Evolutionary conservation across 768 basidiomycete species (phyloP).

Genomic region (Suillus paluster): DNA sequence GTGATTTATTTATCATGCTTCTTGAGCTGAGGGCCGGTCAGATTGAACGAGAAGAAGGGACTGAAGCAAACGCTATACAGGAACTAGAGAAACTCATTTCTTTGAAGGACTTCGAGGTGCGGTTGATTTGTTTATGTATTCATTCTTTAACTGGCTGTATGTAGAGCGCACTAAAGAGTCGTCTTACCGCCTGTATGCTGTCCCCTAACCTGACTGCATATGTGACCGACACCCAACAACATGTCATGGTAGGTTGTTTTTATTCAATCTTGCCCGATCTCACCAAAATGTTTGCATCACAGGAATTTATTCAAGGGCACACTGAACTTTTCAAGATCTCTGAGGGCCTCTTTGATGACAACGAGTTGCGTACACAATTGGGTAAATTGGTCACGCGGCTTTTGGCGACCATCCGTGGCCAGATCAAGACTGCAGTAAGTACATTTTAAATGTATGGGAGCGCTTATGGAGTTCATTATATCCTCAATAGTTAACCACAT

Average conservation of each 20-base stretch:
- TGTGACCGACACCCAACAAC: conserved; percentile 3
- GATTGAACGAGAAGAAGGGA: neutral
- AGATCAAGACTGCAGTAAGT: too few relatives aligned
- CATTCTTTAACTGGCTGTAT: neutral
- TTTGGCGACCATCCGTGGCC: conserved; percentile 3
- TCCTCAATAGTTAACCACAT: conserved; percentile 2
- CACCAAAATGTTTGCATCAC: too few relatives aligned
- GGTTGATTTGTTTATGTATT: neutral
- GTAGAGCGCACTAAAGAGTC: conserved; percentile 4
- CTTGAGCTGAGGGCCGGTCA: neutral
- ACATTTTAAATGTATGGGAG: too few relatives aligned
- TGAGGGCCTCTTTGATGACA: conserved; percentile 5
- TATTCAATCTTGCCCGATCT: neutral
- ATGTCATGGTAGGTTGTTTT: conserved; percentile 7
- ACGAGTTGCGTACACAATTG: neutral
- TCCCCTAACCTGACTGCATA: conserved; percentile 14
- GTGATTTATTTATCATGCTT: neutral
- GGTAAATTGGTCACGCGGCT: conserved; percentile 6
- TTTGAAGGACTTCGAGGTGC: neutral
- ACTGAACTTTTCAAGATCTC: conserved; percentile 8
- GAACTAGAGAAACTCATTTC: neutral
- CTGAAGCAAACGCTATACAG: neutral
- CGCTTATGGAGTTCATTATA: too few relatives aligned
- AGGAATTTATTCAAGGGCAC: conserved; percentile 11
- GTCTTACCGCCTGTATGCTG: conserved; percentile 8